Conservation (phyloP, 2,329 filamentous ascomycete genomes). For the Hypoxylon sp. region DNA sequence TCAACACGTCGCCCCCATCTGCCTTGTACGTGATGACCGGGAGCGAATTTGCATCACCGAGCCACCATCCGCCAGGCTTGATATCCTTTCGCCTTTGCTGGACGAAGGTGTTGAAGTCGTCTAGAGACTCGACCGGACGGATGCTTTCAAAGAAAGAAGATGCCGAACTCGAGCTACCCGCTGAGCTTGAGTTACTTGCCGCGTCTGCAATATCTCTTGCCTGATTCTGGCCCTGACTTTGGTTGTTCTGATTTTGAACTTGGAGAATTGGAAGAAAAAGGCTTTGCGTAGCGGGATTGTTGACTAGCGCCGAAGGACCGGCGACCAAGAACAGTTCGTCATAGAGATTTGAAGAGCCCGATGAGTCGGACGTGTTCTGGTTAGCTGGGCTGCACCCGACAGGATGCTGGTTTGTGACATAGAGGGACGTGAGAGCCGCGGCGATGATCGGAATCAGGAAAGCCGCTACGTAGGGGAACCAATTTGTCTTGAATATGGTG, state of each 20-base stretch:
- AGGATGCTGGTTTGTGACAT: slow-evolving; percentile 60
- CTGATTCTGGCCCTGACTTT: not conserved
- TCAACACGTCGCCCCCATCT: slow-evolving; percentile 63
- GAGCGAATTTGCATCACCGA: slow-evolving; percentile 65
- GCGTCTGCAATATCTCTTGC: slow-evolving; percentile 1
- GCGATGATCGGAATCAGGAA: slow-evolving; percentile 81
- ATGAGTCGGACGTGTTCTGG: slow-evolving; percentile 45
- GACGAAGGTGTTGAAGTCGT: slow-evolving; percentile 74
- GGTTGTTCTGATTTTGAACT: slow-evolving; percentile 24
- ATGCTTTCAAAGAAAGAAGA: slow-evolving; percentile 48
- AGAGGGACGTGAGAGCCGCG: slow-evolving; percentile 79
- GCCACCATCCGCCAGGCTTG: slow-evolving; percentile 81
- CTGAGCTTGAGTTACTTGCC: no score
- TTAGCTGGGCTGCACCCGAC: slow-evolving; percentile 45
- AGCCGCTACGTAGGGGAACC: slow-evolving; percentile 76
- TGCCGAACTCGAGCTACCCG: slow-evolving; percentile 14
- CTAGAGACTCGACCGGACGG: slow-evolving; percentile 67
- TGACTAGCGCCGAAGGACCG: slow-evolving; percentile 55
- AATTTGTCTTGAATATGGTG: slow-evolving; percentile 80
- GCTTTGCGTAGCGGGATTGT: slow-evolving; percentile 38
- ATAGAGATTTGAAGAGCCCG: slow-evolving; percentile 46
- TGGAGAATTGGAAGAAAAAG: slow-evolving; percentile 54
- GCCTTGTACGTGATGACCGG: slow-evolving; percentile 77
- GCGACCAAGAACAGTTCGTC: slow-evolving; percentile 51
- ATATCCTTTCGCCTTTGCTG: slow-evolving; percentile 69